Evolutionary conservation across 768 basidiomycete species (phyloP).

Genomic region (Calocera cornea): DNA sequence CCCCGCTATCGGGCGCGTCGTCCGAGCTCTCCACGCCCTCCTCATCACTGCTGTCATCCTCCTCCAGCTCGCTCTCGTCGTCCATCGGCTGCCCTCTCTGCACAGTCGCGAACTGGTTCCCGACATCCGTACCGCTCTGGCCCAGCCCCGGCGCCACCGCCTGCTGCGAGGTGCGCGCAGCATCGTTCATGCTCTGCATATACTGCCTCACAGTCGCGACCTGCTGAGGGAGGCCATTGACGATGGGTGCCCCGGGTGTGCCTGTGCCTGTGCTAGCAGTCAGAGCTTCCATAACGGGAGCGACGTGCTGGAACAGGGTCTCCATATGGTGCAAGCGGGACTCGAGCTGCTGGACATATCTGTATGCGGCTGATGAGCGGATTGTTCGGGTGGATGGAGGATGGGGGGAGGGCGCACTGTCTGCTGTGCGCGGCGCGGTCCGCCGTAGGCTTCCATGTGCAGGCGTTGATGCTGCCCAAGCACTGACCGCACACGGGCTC

Average conservation of each 20-base stretch:
- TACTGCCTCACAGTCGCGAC: constrained; percentile 34
- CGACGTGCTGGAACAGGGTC: constrained; percentile 65
- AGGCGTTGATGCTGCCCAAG: constrained; percentile 54
- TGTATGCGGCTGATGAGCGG: constrained; percentile 21
- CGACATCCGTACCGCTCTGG: neutral
- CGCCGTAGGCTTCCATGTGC: constrained; percentile 84
- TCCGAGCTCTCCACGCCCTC: neutral
- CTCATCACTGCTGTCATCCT: neutral
- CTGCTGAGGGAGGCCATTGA: constrained; percentile 21
- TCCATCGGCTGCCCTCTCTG: neutral
- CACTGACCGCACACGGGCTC: constrained; percentile 82
- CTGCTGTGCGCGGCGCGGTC: constrained; percentile 79
- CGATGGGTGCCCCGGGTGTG: neutral
- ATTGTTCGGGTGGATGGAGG: too few species aligned
- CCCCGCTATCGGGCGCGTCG: neutral
- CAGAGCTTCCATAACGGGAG: constrained; percentile 49
- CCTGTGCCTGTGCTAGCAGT: neutral
- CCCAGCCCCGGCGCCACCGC: neutral
- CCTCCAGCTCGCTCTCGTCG: neutral
- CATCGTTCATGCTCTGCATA: constrained; percentile 3
- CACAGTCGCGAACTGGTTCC: neutral
- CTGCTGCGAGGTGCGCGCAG: neutral
- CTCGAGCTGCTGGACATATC: constrained; percentile 86
- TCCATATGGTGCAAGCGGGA: constrained; percentile 80
- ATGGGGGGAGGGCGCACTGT: constrained; percentile 44